Evolutionary conservation across 139 green algal species (phyloP), one percentile per base, ranked within the genome.

Genomic region (Dunaliella primolecta): DNA sequence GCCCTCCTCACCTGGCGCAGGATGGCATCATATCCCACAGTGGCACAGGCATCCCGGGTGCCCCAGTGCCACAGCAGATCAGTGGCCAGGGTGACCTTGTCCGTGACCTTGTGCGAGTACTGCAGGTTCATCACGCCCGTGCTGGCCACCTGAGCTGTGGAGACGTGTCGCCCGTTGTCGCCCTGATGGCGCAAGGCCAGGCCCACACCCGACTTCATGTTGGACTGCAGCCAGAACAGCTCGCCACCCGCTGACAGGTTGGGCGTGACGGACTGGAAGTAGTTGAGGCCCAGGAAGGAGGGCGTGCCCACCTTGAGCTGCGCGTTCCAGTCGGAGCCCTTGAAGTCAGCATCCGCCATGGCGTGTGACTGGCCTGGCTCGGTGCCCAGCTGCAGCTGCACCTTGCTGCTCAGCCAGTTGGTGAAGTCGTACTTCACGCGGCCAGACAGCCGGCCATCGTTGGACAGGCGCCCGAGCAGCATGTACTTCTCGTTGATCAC

Each of bases 11-110:
- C 46, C 46, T 64, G 89, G 11, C 95, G 85, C 80, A 99, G 91
- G 36, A 94, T 95, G 87, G 97, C 98, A 90, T 99, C 97, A 81
- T 99, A 99, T n/a, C 97, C 97, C 74, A 99, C 92, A 1, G 90
- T 93, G 2, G 97, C 95, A 0, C 86, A 95, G 24, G 95, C 96
- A 86, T 99, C 97, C 1, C 93, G 89, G n/a, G 86, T 87, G 80
- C 95, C 95, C 84, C 92, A 93, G 84, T 99, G 98, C 91, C 93
- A 99, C 90, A 98, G 89, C 81, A 99, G 96, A 83, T 99, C 97
- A 11, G 88, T 92, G 1, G 95, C 95, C 32, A 99, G 89, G 0
- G 93, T 94, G 70, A 91, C 80, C 84, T 91, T 89, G 3, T 91
- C 72, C 15, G 55, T 85, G 27, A 95, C 90, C 79, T 94, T 95